Base-by-base conservation (phyloP, 2,329 filamentous ascomycete species). In the Tolypocladium endophyticum region DNA sequence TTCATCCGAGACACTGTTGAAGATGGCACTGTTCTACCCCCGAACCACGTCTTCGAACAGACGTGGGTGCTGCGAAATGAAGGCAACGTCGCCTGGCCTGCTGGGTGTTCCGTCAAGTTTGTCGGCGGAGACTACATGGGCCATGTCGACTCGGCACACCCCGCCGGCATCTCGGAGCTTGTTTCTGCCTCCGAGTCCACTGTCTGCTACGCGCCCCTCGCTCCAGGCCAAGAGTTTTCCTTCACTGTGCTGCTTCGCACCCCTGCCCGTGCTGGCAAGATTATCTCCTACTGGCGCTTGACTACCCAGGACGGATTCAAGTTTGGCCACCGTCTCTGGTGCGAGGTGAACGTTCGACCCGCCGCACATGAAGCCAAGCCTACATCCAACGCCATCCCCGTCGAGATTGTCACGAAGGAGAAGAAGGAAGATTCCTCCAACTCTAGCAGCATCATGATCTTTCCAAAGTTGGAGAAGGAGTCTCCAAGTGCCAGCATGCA, bases 91-190 rank as follows among this genome's bases (percentile, higher is more conserved):
- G 74, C 86, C 16, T 99, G 94, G 94, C 94, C 94, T 43, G 84
- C 87, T 59, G 94, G 92, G 62, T 96, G 91, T 79, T 88, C 87
- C 60, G 89, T 97, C 67, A 90, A 89, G 74, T 97, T 92, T 69
- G 88, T 95, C 61, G 92, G 93, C 60, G 94, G 94, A 57, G 93
- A 97, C 73, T 92, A 93, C 76, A 97, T 99, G 94, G 90, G 95
- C 67, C 89, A 92, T 65, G 83, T 96, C 59, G 90, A 96, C 72
- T 86, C 88, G 57, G 82, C 81, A 62, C 89, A 89, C 68, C 89
- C 92, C 30, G 86, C 88, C n/a, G 89, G 88, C 65, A 85, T 91
- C 60, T 81, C 82, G 45, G 87, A 92, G 66, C 86, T 97, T 60
- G 83, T 86, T 43, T 85, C 85, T 39, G 91, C 92, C 58, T 90